Percentiles rank a stretch among this genome's conserved stretches.
phyloP scores from a whole-genome alignment of 176 grass and related monocot genomes.

The Puccinellia tenuiflora region DNA sequence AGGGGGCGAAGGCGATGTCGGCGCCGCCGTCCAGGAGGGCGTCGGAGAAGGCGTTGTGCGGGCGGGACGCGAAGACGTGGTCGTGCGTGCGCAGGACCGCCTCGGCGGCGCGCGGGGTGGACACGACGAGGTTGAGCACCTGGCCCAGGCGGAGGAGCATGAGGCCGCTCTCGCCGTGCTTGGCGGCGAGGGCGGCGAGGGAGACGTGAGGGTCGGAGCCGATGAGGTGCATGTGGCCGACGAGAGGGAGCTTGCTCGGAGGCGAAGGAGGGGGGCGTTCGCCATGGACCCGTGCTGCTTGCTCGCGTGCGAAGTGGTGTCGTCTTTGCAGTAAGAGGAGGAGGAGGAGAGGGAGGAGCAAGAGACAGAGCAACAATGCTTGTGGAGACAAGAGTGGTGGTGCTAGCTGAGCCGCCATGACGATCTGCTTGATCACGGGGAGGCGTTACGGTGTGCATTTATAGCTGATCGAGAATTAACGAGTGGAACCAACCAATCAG shows the following conservation, averaged over 20 bases:
- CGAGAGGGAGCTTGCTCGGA: background rate
- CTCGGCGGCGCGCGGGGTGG: background rate
- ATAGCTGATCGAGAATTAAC: background rate
- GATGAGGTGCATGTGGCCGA: conserved; percentile 9
- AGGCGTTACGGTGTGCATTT: background rate
- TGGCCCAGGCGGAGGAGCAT: background rate
- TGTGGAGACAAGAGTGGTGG: background rate
- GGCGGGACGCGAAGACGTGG: background rate
- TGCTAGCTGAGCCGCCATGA: background rate
- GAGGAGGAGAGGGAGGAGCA: background rate
- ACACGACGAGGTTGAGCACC: background rate
- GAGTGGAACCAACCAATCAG: background rate
- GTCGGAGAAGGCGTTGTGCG: background rate
- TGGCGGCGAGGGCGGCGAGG: background rate
- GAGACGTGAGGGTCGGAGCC: background rate
- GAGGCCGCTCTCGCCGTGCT: background rate
- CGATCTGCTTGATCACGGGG: background rate
- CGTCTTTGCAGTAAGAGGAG: background rate
- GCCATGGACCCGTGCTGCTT: background rate
- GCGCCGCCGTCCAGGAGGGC: background rate
- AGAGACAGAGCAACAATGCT: background rate
- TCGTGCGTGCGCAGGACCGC: background rate
- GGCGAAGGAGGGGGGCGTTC: background rate
- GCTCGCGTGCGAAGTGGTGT: background rate
- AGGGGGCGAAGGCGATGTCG: background rate